A percentile compares a stretch with the other conserved stretches of the same genome.
These are phyloP conservation scores for Kwoniella sp. DNA, from an alignment of 768 basidiomycete genomes.

Conservation along the genomic window DNA sequence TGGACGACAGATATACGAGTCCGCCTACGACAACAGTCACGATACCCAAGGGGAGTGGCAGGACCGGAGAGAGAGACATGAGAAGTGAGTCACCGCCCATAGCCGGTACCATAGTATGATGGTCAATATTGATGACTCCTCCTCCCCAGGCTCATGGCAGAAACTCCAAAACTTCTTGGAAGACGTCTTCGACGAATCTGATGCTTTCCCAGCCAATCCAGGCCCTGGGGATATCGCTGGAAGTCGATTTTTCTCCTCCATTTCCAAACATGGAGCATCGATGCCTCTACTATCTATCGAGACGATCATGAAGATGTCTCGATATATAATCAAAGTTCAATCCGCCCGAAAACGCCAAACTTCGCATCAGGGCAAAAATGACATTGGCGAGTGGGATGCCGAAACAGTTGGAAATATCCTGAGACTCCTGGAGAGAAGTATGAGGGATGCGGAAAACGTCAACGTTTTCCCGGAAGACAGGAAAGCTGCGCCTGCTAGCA, in stretches of 20 bases:
- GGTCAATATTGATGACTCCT: background rate
- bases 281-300: slow-evolving; percentile 65
- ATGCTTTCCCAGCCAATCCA: slow-evolving; percentile 65
- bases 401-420: slow-evolving; percentile 66
- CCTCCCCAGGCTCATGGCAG: slow-evolving; percentile 56
- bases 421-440: slow-evolving; percentile 76
- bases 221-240: slow-evolving; percentile 62
- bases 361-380: slow-evolving; percentile 59
- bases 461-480: slow-evolving; percentile 68
- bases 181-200: slow-evolving; percentile 82
- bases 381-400: slow-evolving; percentile 63
- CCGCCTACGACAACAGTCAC: background rate
- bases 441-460: slow-evolving; percentile 72
- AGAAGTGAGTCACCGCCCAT: slow-evolving; percentile 34
- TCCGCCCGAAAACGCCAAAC: slow-evolving; percentile 65
- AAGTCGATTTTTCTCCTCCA: slow-evolving; percentile 36
- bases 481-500: slow-evolving; percentile 41
- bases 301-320: slow-evolving; percentile 29
- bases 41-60: slow-evolving; percentile 33
- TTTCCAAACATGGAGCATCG: slow-evolving; percentile 36
- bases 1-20: slow-evolving; percentile 25
- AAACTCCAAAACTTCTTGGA: slow-evolving; percentile 76
- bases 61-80: slow-evolving; percentile 47
- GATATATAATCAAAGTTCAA: slow-evolving; percentile 59
- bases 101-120: background rate